phyloP scores from a whole-genome alignment of 257 asterid genomes.

The Solanum infundibuliforme region DNA sequence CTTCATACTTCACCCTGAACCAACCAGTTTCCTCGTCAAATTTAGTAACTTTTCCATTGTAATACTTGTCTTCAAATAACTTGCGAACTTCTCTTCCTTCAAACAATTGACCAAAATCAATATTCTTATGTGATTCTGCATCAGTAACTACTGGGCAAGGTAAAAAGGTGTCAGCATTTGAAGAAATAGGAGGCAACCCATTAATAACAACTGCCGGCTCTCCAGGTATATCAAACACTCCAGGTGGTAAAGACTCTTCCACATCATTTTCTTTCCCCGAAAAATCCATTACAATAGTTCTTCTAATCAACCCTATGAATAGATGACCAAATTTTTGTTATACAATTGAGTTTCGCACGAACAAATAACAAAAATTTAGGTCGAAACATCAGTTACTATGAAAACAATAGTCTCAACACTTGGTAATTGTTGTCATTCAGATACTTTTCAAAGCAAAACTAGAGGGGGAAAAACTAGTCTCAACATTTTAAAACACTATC shows the following conservation, averaged over 20 bases:
- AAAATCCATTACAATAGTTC: constrained; percentile 20
- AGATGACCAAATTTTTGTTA: not conserved
- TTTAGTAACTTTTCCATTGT: constrained; percentile 29
- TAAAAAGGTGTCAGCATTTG: constrained; percentile 7
- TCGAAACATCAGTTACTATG: not conserved
- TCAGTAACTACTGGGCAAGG: constrained; percentile 8
- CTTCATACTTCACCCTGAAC: constrained; percentile 58
- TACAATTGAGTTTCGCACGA: not conserved
- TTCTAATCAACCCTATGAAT: not conserved
- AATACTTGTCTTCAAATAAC: constrained; percentile 27
- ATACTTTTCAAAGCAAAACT: not conserved
- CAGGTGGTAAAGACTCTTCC: not conserved
- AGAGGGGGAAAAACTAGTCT: too few species aligned
- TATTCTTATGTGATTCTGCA: not conserved
- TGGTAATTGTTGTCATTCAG: not conserved
- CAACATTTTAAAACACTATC: too few species aligned
- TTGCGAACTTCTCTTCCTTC: constrained; percentile 51
- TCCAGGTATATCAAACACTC: constrained; percentile 24
- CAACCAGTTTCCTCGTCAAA: constrained; percentile 43
- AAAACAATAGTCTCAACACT: not conserved
- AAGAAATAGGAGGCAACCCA: constrained; percentile 38
- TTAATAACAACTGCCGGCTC: constrained; percentile 32
- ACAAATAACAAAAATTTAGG: not conserved
- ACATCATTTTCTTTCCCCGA: constrained; percentile 8
- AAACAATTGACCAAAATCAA: constrained; percentile 51